These are phyloP conservation scores for Stachybotrys chlorohalonatus DNA, from an alignment of 2,329 filamentous ascomycete genomes.

Conservation along the genomic window DNA sequence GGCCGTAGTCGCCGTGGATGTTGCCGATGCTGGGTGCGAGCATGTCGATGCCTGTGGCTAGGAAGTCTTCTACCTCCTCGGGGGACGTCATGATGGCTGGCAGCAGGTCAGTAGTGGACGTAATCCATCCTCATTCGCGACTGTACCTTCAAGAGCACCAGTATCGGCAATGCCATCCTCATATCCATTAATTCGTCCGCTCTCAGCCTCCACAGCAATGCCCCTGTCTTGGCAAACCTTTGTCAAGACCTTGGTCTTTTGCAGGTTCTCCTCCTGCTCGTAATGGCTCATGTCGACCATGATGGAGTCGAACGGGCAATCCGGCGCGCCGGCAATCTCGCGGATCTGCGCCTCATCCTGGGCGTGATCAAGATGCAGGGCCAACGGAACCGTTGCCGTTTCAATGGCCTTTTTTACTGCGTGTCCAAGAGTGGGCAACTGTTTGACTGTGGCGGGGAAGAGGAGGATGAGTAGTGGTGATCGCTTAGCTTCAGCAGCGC, in stretches of 20 bases:
- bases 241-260: slow-evolving; percentile 3
- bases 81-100: slow-evolving; percentile 48
- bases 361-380: slow-evolving; percentile 59
- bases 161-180: slow-evolving; percentile 63
- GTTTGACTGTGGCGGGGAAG: slow-evolving; percentile 63
- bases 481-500: slow-evolving; percentile 57
- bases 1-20: slow-evolving; percentile 66
- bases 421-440: slow-evolving; percentile 43
- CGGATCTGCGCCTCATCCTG: slow-evolving; percentile 51
- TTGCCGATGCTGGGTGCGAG: slow-evolving; percentile 70
- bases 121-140: neutral
- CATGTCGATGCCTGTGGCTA: slow-evolving; percentile 63
- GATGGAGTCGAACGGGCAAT: slow-evolving; percentile 57
- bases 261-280: slow-evolving; percentile 60
- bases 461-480: slow-evolving; percentile 61
- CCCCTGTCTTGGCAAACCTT: neutral
- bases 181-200: slow-evolving; percentile 28
- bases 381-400: slow-evolving; percentile 47
- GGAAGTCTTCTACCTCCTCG: slow-evolving; percentile 61
- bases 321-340: slow-evolving; percentile 31
- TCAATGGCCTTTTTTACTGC: slow-evolving; percentile 45
- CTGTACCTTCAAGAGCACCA: slow-evolving; percentile 31
- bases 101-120: neutral
- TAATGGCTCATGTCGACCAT: slow-evolving; percentile 74
- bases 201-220: slow-evolving; percentile 1